Percentiles rank a stretch among this genome's conserved stretches.
Conservation (phyloP, 2,329 filamentous ascomycete genomes). For the Leptographium lundbergii region DNA sequence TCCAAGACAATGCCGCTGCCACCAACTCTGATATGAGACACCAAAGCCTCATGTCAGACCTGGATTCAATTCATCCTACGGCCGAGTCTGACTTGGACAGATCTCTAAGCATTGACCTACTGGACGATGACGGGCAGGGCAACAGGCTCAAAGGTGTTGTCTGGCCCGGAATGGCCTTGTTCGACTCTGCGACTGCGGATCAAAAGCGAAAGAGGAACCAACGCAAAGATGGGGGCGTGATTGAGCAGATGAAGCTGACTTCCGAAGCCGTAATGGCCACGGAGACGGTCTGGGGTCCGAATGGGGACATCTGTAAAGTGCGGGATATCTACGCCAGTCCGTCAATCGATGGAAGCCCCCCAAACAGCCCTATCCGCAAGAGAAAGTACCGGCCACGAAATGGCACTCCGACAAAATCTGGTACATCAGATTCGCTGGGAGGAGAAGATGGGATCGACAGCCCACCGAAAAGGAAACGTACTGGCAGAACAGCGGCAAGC, state of each 20-base stretch:
- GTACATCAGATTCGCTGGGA: not conserved
- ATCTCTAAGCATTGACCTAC: not conserved
- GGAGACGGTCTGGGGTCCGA: constrained; percentile 49
- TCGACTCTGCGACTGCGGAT: constrained; percentile 63
- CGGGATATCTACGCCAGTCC: constrained; percentile 49
- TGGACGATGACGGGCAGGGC: constrained; percentile 17
- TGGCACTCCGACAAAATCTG: not conserved
- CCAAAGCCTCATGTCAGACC: constrained; percentile 18
- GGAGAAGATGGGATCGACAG: not conserved
- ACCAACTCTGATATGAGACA: constrained; percentile 5
- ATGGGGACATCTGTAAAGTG: constrained; percentile 35
- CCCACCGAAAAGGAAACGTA: not conserved
- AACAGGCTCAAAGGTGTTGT: constrained; percentile 56
- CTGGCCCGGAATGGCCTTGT: constrained; percentile 70
- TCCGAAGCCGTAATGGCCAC: constrained; percentile 51
- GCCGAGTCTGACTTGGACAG: constrained; percentile 15
- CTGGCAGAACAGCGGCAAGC: not conserved
- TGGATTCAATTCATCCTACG: constrained; percentile 15
- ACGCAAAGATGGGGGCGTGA: constrained; percentile 60
- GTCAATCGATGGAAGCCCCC: constrained; percentile 37
- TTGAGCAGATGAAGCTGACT: constrained; percentile 50
- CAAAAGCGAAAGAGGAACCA: constrained; percentile 68
- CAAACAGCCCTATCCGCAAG: constrained; percentile 21
- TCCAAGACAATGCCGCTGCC: not conserved
- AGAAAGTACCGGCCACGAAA: constrained; percentile 2